Percentiles rank a stretch among this genome's conserved stretches.
Evolutionary conservation across 1,139 yeast species (phyloP).

Genomic region (Yamadazyma diospyri): DNA sequence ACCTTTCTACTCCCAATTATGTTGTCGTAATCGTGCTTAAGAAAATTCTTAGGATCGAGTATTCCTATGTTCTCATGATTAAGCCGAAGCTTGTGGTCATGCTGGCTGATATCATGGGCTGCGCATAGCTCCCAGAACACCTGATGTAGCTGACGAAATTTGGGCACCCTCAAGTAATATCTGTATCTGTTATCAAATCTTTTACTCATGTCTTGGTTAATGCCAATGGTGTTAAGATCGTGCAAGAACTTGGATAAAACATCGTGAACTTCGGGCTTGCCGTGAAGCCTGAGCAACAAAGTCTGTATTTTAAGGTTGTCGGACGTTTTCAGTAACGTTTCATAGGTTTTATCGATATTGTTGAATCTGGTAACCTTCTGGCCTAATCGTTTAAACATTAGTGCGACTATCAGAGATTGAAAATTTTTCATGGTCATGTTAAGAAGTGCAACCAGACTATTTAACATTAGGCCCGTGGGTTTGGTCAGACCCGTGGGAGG

Average conservation of each 20-base stretch:
- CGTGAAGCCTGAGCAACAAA: constrained; percentile 24
- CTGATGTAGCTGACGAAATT: constrained; percentile 28
- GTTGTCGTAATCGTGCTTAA: constrained; percentile 20
- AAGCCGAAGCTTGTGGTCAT: constrained; percentile 25
- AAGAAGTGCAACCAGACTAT: constrained; percentile 1
- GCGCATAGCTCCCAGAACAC: constrained; percentile 42
- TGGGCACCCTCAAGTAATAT: constrained; percentile 19
- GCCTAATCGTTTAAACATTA: constrained; percentile 16
- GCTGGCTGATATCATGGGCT: constrained; percentile 29
- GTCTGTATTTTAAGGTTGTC: constrained; percentile 20
- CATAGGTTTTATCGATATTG: constrained; percentile 25
- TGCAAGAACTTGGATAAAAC: constrained; percentile 30
- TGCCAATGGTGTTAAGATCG: constrained; percentile 32
- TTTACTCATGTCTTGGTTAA: constrained; percentile 16
- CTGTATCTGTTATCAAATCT: constrained; percentile 11
- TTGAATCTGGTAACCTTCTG: constrained; percentile 29
- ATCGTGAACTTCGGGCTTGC: constrained; percentile 29
- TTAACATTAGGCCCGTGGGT: neutral
- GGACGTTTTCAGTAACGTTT: constrained; percentile 18
- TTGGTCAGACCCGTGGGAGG: no score
- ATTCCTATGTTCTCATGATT: constrained; percentile 31
- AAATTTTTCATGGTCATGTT: constrained; percentile 7
- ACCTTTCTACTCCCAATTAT: constrained; percentile 16
- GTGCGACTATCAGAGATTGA: constrained; percentile 3
- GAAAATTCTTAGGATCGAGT: constrained; percentile 39